These are phyloP conservation scores for Linum tenue DNA, from an alignment of 345 rosid species.

Conservation along the genomic window DNA sequence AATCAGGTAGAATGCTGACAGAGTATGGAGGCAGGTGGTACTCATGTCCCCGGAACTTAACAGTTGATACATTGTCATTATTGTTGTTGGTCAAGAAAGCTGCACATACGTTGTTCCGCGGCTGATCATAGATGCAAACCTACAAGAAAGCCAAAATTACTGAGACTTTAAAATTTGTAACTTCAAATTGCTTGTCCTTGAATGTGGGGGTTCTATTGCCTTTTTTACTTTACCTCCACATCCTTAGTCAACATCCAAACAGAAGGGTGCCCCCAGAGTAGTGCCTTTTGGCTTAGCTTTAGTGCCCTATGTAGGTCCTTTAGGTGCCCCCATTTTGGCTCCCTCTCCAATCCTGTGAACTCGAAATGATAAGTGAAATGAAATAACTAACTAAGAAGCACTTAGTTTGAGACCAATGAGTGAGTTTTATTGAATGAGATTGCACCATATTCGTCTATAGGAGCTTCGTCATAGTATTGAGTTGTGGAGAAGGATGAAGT, in stretches of 20 bases:
- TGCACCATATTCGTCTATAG: not conserved
- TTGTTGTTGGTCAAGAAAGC: constrained; percentile 9
- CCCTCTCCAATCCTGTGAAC: not conserved
- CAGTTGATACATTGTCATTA: not conserved
- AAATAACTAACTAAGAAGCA: not conserved
- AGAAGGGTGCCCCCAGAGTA: not conserved
- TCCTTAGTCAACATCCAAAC: not conserved
- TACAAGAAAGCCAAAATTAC: not conserved
- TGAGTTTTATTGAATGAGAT: not conserved
- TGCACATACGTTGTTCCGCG: not conserved
- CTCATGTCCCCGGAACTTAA: not conserved
- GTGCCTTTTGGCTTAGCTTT: constrained; percentile 1
- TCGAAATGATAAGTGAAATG: not conserved
- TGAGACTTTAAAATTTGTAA: not conserved
- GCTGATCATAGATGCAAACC: not conserved
- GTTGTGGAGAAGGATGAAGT: constrained; percentile 1
- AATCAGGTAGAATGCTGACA: constrained; percentile 9
- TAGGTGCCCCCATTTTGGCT: constrained; percentile 1
- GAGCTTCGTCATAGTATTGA: constrained; percentile 2
- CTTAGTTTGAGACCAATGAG: not conserved
- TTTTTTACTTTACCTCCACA: not conserved
- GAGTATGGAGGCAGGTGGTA: constrained; percentile 3
- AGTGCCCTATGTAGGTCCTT: constrained; percentile 4
- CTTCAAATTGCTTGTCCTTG: not conserved
- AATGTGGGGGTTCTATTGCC: not conserved